Conservation (phyloP, 345 rosid species). For the Firmiana major region DNA sequence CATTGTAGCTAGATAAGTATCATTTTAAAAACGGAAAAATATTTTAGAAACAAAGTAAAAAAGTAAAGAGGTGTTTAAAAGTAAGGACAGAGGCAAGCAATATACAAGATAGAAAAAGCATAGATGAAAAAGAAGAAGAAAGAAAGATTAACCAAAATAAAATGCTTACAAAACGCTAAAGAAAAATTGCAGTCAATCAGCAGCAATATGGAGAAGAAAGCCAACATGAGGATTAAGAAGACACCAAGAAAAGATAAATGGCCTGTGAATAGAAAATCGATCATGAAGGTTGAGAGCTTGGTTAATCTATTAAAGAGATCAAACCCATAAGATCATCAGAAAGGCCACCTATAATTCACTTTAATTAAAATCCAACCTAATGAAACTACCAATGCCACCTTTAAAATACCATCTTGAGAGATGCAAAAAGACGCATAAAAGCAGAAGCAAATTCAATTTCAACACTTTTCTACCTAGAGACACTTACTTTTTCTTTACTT, state of each 20-base stretch:
- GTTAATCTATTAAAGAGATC: not conserved
- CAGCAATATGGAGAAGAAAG: not conserved
- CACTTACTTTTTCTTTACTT: slow-evolving; percentile 54
- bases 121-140: not conserved
- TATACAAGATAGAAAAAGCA: not conserved
- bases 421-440: not conserved
- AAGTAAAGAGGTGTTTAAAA: not conserved
- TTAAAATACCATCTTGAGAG: not conserved
- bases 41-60: not conserved
- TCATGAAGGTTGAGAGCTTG: not conserved
- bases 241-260: not conserved
- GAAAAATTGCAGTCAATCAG: not conserved
- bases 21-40: too few relatives aligned
- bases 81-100: not conserved
- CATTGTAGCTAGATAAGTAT: not conserved
- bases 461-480: not conserved
- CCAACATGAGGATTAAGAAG: not conserved
- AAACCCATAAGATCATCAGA: not conserved
- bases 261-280: not conserved
- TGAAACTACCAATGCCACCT: not conserved
- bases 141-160: not conserved
- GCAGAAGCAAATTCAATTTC: not conserved
- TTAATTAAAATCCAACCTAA: not conserved
- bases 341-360: not conserved
- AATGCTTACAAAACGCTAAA: not conserved